Evolutionary conservation across 2,329 filamentous ascomycete species (phyloP).

Genomic region (Dendrostoma leiphaemia): DNA sequence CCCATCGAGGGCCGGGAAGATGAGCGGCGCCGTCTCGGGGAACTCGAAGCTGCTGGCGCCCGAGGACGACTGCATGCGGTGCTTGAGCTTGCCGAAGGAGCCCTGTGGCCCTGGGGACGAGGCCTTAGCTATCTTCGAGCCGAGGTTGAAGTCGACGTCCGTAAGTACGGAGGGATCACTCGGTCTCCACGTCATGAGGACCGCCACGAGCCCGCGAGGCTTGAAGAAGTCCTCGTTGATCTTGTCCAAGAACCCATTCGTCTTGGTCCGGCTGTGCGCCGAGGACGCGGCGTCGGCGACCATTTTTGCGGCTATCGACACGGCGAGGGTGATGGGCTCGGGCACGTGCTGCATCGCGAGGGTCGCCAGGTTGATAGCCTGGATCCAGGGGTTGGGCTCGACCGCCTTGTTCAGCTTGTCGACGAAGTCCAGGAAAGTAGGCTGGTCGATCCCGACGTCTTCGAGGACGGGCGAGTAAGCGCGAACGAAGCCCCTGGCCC

Average conservation of each 20-base stretch:
- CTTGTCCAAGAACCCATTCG: slow-evolving; percentile 53
- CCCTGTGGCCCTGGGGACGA: slow-evolving; percentile 17
- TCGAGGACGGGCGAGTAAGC: slow-evolving; percentile 50
- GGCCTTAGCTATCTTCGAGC: slow-evolving; percentile 31
- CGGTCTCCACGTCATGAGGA: slow-evolving; percentile 52
- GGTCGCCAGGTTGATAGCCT: slow-evolving; percentile 40
- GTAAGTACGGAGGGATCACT: slow-evolving; percentile 28
- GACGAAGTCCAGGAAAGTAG: slow-evolving; percentile 47
- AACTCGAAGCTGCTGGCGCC: slow-evolving; percentile 38
- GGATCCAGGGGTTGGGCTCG: slow-evolving; percentile 30
- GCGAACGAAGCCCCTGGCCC: slow-evolving; percentile 48
- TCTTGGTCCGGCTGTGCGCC: slow-evolving; percentile 36
- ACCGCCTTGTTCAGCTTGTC: slow-evolving; percentile 43
- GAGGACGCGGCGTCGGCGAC: slow-evolving; percentile 40
- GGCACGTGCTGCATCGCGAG: slow-evolving; percentile 37
- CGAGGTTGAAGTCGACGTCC: slow-evolving; percentile 31
- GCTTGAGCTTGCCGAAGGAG: slow-evolving; percentile 25
- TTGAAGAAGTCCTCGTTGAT: slow-evolving; percentile 57
- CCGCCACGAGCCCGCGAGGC: slow-evolving; percentile 49
- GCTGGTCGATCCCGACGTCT: slow-evolving; percentile 45
- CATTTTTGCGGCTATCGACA: slow-evolving; percentile 42
- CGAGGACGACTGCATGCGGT: slow-evolving; percentile 35
- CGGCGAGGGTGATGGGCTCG: slow-evolving; percentile 36
- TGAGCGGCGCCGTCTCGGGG: slow-evolving; percentile 45
- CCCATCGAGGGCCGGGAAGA: slow-evolving; percentile 44